Evolutionary conservation across 495 filamentous ascomycete genomes (phyloP).

Genomic region (Trichocladium antarcticum): DNA sequence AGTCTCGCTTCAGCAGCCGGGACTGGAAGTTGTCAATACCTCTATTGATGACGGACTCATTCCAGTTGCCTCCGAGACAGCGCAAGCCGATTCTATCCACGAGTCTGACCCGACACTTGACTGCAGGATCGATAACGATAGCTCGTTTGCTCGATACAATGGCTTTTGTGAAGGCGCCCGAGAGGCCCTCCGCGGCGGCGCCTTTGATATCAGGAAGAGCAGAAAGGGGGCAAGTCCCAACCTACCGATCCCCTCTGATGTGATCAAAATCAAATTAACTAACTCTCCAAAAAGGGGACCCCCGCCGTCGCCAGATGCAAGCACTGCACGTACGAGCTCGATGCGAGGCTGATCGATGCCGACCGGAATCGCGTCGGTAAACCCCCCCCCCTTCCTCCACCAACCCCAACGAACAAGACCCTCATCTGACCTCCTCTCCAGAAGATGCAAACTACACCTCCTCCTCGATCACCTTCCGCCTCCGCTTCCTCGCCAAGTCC

Average conservation of each 20-base stretch:
- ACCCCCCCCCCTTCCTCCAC: neutral
- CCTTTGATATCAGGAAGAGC: too few relatives aligned
- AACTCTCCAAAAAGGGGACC: conserved; percentile 17
- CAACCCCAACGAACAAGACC: neutral
- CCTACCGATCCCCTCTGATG: conserved; percentile 12
- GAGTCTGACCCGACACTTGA: conserved; percentile 1
- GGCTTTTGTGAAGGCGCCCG: conserved; percentile 36
- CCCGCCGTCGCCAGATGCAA: conserved; percentile 30
- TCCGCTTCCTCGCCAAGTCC: conserved; percentile 35
- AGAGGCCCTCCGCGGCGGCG: conserved; percentile 20
- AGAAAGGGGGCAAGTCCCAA: conserved; percentile 29
- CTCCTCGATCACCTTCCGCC: conserved; percentile 26
- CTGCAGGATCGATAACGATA: conserved; percentile 24
- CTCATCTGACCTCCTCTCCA: conserved; percentile 8
- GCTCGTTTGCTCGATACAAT: conserved; percentile 33
- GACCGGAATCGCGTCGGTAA: conserved; percentile 22
- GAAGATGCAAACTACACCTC: conserved; percentile 28
- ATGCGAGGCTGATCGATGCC: conserved; percentile 28
- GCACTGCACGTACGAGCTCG: conserved; percentile 32
- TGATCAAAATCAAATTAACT: conserved; percentile 3
- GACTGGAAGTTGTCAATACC: too few relatives aligned
- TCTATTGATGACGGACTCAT: too few relatives aligned
- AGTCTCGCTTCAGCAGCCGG: too few relatives aligned
- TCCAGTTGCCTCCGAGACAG: too few relatives aligned
- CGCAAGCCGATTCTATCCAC: too few relatives aligned